phyloP scores from a whole-genome alignment of 2,329 filamentous ascomycete genomes.

The Calonectria crousiana region DNA sequence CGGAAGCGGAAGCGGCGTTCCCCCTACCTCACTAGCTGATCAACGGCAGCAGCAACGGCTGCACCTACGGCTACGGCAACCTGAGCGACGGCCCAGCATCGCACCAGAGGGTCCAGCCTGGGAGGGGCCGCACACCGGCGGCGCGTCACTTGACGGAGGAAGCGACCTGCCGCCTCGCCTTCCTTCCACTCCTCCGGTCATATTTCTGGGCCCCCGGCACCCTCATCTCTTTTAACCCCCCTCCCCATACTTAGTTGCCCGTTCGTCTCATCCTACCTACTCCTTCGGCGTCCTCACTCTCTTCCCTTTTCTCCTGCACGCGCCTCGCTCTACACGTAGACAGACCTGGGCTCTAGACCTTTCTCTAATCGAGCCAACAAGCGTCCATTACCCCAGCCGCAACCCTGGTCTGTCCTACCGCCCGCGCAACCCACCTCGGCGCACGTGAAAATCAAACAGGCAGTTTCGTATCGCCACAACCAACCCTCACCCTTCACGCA shows the following conservation, averaged over 20 bases:
- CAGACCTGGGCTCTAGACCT: slow-evolving; percentile 2
- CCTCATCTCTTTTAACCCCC: slow-evolving; percentile 12
- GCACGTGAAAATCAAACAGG: slow-evolving; percentile 31
- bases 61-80: slow-evolving; percentile 10
- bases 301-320: slow-evolving; percentile 6
- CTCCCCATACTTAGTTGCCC: neutral
- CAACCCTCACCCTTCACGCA: slow-evolving; percentile 11
- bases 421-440: slow-evolving; percentile 26
- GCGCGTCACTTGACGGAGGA: slow-evolving; percentile 40
- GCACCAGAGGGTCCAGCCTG: neutral
- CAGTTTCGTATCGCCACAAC: neutral
- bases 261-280: slow-evolving; percentile 1
- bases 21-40: neutral
- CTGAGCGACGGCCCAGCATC: neutral
- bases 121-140: slow-evolving; percentile 28
- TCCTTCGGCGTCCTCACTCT: slow-evolving; percentile 14
- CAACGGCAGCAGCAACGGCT: slow-evolving; percentile 13
- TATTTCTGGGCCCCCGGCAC: slow-evolving; percentile 19
- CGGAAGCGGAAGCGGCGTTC: slow-evolving; percentile 16
- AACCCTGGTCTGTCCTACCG: slow-evolving; percentile 12
- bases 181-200: slow-evolving; percentile 39
- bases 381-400: slow-evolving; percentile 19
- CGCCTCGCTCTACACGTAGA: neutral
- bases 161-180: slow-evolving; percentile 19
- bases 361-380: slow-evolving; percentile 24